Base-by-base conservation (phyloP, 148 eudicot genomes). In the Spergularia marina region DNA sequence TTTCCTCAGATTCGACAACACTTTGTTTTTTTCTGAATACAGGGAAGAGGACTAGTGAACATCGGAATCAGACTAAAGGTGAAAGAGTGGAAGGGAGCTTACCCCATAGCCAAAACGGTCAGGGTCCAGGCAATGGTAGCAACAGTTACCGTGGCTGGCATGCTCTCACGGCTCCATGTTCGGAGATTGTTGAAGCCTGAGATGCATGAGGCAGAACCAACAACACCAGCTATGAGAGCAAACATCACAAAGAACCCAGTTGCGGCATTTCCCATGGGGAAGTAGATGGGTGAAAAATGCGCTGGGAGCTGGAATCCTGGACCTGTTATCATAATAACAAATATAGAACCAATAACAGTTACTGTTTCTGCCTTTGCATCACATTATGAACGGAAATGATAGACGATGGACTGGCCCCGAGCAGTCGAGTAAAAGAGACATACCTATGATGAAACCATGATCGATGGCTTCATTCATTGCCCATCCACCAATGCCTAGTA, bases 261-360 rank as follows among this genome's bases (percentile, higher is more conserved):
- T 14, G 96, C 96, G 0, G 95, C 95, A 47, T 94, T 91, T 23
- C 98, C 98, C 93, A 94, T 94, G 0, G 98, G 98, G 73, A 94
- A 94, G 85, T 82, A 87, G 21, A 94, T 90, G 1, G 98, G 97
- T 47, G 95, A 90, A 77, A 94, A 94, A 73, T 94, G 97, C 58
- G 97, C 95, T 0, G 98, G 98, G 0, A 94, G 80, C 65, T 85
- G 54, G 4, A 86, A 78, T n/a, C 83, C 97, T 25, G 95, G 84
- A 44, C 91, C 97, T 94, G 91, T 80, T 72, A 23, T 23, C 25
- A 11, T 17, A 3, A 49, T 56, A 44, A 36, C 16, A 9, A 44
- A 2, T 16, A 11, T 12, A 49, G 10, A 12, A 20, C 49, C 47
- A 66, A 11, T 41, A 63, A 23, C 12, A 56, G 5, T 12, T 4